Base-by-base conservation (phyloP, 495 filamentous ascomycete genomes). In the Penicillium waksmanii region DNA sequence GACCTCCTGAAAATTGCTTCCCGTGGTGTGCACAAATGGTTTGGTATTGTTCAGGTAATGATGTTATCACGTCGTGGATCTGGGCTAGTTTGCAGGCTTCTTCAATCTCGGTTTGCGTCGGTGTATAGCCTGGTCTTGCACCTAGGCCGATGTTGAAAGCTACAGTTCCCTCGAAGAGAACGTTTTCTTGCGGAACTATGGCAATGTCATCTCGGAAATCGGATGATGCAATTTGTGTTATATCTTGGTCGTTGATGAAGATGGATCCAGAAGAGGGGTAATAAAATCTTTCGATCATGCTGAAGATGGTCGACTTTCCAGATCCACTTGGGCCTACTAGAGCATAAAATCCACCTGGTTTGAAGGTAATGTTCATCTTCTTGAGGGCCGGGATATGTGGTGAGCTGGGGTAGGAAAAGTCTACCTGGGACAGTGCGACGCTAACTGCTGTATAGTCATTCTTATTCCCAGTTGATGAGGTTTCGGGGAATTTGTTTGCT, bases 1-100 rank as follows among this genome's bases (percentile, higher is more conserved):
- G 91, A 0, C 90, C 91, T 4, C 90, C 91, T 1, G 85, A 89
- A 51, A 96, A 81, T 44, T 77, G 33, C n/a, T 83, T 77, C 3
- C 89, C 88, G 53, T 85, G 84, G 19, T 80, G 78, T 2, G 89
- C 87, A 49, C 86, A 86, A 21, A 80, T 70, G 0, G 87, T 89
- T 25, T 88, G 70, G 64, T 90, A 90, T 3, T 84, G 84, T 2
- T 88, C 74, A 0, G 85, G 85, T 27, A 89, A 60, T 2, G 72
- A 63, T 40, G 64, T 66, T 55, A 89, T 83, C 11, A 78, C 78
- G 33, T 87, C 82, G 66, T 86, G 83, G 61, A 87, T 85, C 49
- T 83, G 82, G 40, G 83, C 84, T 9, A 84, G 66, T 51, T 75
- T 77, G 65, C 84, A 86, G 7, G 84, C 83, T 17, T 81, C 79